Conservation (phyloP, 2,329 filamentous ascomycete genomes). For the Verticillium nubilum region DNA sequence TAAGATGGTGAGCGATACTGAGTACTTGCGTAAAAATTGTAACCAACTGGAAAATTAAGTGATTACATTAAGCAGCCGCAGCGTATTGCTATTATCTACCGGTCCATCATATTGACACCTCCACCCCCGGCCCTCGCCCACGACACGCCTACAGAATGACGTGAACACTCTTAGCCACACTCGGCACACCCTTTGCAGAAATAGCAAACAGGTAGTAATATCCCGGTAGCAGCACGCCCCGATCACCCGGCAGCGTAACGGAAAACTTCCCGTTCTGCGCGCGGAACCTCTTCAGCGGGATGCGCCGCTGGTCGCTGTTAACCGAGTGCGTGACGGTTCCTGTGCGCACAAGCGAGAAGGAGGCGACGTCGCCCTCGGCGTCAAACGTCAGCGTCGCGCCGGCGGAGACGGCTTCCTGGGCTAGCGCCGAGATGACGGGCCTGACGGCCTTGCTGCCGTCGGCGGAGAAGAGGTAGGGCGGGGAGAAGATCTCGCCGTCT, state of each 20-base stretch:
- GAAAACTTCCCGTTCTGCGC: conserved; percentile 26
- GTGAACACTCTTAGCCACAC: conserved; percentile 35
- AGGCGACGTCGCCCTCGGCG: conserved; percentile 14
- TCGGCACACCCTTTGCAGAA: conserved; percentile 37
- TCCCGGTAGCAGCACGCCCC: conserved; percentile 45
- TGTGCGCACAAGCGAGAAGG: conserved; percentile 40
- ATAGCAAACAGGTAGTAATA: conserved; percentile 50
- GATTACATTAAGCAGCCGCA: neutral
- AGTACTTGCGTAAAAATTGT: neutral
- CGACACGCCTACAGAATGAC: conserved; percentile 12
- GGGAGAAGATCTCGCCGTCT: conserved; percentile 50
- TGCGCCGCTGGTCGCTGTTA: conserved; percentile 52
- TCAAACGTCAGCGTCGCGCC: conserved; percentile 15
- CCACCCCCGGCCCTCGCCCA: too few species aligned
- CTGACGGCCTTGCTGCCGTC: conserved; percentile 32
- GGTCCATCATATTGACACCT: neutral
- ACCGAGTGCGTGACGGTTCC: conserved; percentile 48
- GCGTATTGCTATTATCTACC: neutral
- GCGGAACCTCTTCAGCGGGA: conserved; percentile 31
- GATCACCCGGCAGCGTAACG: conserved; percentile 37
- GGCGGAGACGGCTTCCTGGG: conserved; percentile 17
- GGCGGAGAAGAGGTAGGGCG: conserved; percentile 46
- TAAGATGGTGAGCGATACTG: too few species aligned
- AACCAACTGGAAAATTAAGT: neutral
- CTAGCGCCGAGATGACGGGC: conserved; percentile 32